Evolutionary conservation across 2,329 filamentous ascomycete species (phyloP), one percentile per base, ranked within the genome.

Genomic region (Chrysoporthe austroafricana): DNA sequence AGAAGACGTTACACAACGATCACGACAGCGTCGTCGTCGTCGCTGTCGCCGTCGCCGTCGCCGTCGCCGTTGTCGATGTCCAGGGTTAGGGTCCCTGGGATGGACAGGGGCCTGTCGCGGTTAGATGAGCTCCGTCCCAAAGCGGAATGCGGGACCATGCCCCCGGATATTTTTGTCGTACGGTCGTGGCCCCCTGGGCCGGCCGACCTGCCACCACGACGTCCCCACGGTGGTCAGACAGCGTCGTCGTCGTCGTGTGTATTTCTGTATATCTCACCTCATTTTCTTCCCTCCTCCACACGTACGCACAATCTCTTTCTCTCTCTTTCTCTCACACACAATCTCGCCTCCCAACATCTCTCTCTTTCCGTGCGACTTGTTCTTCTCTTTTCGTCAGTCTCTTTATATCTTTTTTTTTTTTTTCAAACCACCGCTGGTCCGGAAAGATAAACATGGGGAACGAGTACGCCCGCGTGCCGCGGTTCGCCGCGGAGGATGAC

Each of bases 51-150:
- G 7, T 50, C 13, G n/a, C 26, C n/a, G 48, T 52, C 48, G 3
- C 11, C n/a, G 46, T 52, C 18, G 26, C 26, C 26, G 26, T 46
- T 5, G 8, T 18, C 6, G 4, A 46, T 5, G 1, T n/a, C 8
- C 46, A 48, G 46, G 18, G 46, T 21, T 21, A 48, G 46, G 46
- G 18, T 1, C n/a, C 18, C 3, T 7, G 6, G 7, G 44, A 18
- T 48, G 46, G 21, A 60, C 57, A 60, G 57, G 57, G 57, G 57
- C 21, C 57, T 60, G 57, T 61, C 59, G 26, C 59, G 21, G 59
- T 1, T 61, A 61, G 16, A 61, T 61, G 43, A 61, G 26, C 59
- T 43, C 43, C 42, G 5, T 14, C 42, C 59, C n/a, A 61, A 61
- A 48, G 14, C 42, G 44, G 59, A 6, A 61, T 48, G 59, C 43